phyloP scores from a whole-genome alignment of 164 flowering plant species.

The Magnolia changhungtana region DNA sequence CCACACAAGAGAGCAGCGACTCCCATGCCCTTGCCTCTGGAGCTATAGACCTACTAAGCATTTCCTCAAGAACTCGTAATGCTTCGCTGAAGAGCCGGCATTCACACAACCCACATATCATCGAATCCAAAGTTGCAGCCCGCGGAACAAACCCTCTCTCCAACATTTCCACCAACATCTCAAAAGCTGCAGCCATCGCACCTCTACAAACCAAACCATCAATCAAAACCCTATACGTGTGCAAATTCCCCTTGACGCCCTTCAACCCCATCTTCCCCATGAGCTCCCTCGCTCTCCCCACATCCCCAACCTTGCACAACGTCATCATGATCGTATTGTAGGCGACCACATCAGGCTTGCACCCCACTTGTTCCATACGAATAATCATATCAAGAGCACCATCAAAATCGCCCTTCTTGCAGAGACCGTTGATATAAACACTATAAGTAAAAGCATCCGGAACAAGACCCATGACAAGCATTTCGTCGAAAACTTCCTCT shows the following conservation, averaged over 20 bases:
- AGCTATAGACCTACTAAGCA: slow-evolving; percentile 24
- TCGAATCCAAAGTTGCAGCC: slow-evolving; percentile 33
- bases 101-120: slow-evolving; percentile 40
- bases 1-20: slow-evolving; percentile 24
- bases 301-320: slow-evolving; percentile 38
- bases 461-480: slow-evolving; percentile 68
- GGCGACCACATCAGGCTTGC: slow-evolving; percentile 53
- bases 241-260: slow-evolving; percentile 32
- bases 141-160: slow-evolving; percentile 23
- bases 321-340: slow-evolving; percentile 43
- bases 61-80: slow-evolving; percentile 29
- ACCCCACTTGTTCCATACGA: slow-evolving; percentile 60
- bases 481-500: slow-evolving; percentile 71
- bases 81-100: slow-evolving; percentile 33
- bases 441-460: slow-evolving; percentile 70
- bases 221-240: slow-evolving; percentile 45
- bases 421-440: slow-evolving; percentile 57
- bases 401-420: slow-evolving; percentile 53
- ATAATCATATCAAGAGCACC: slow-evolving; percentile 45
- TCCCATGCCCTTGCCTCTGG: slow-evolving; percentile 55
- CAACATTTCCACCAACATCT: slow-evolving; percentile 43
- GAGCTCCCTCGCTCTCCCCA: slow-evolving; percentile 35
- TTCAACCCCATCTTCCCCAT: slow-evolving; percentile 42
- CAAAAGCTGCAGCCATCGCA: slow-evolving; percentile 45
- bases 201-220: slow-evolving; percentile 41